A percentile compares a stretch with the other conserved stretches of the same genome.
Evolutionary conservation across 2,329 filamentous ascomycete genomes (phyloP).

Genomic region (Hypomyces perniciosus): DNA sequence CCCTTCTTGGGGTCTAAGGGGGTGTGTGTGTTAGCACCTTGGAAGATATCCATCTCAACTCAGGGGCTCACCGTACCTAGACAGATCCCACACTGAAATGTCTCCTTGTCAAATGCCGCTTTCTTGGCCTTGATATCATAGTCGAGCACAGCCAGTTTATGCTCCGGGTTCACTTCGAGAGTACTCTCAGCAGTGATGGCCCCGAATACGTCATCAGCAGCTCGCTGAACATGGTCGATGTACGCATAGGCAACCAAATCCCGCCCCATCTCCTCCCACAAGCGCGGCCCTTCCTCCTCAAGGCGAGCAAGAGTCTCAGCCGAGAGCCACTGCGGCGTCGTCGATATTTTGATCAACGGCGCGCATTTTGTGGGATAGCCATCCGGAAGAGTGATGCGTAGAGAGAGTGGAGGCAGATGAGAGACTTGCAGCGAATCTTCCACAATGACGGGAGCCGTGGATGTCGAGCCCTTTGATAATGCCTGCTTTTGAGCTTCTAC

Average conservation of each 20-base stretch:
- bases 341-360: constrained; percentile 46
- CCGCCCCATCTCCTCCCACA: constrained; percentile 59
- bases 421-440: constrained; percentile 45
- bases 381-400: constrained; percentile 49
- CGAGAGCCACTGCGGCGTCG: constrained; percentile 53
- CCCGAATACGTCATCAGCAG: constrained; percentile 55
- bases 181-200: constrained; percentile 42
- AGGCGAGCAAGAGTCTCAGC: constrained; percentile 41
- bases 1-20: constrained; percentile 80
- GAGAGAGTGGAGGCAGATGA: constrained; percentile 52
- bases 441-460: constrained; percentile 11
- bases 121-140: constrained; percentile 71
- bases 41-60: neutral
- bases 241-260: constrained; percentile 56
- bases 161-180: constrained; percentile 47
- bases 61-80: constrained; percentile 43
- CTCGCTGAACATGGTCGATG: constrained; percentile 57
- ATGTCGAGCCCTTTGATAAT: constrained; percentile 1
- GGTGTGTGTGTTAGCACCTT: constrained; percentile 16
- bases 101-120: constrained; percentile 72
- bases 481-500: neutral
- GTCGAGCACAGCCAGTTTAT: constrained; percentile 68
- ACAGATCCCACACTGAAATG: constrained; percentile 84
- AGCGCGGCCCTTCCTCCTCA: constrained; percentile 40
- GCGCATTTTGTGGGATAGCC: constrained; percentile 52